These are phyloP conservation scores for Talaromyces sp. DNA, from an alignment of 2,329 filamentous ascomycete species.

Conservation along the genomic window DNA sequence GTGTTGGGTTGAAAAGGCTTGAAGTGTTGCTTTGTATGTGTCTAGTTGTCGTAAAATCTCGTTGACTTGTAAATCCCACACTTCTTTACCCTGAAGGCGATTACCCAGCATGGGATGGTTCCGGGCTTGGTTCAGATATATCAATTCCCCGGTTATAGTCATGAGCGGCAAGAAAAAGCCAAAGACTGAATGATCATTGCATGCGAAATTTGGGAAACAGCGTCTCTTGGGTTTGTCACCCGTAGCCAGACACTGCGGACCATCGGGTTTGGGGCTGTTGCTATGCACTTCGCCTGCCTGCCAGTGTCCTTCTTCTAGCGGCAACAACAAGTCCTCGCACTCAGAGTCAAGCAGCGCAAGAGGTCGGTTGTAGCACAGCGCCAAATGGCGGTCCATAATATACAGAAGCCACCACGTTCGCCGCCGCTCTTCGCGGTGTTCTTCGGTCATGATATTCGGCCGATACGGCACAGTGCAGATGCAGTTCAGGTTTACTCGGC, in stretches of 20 bases:
- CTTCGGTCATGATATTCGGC: slow-evolving; percentile 54
- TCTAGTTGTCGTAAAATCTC: slow-evolving; percentile 78
- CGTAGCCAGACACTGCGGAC: slow-evolving; percentile 28
- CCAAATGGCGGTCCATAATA: slow-evolving; percentile 82
- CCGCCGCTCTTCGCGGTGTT: slow-evolving; percentile 81
- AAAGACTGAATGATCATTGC: slow-evolving; percentile 81
- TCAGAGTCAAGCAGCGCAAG: slow-evolving; percentile 82
- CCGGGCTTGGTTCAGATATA: slow-evolving; percentile 80
- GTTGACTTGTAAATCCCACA: slow-evolving; percentile 73
- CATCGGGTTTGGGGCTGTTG: slow-evolving; percentile 38
- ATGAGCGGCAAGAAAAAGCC: slow-evolving; percentile 91
- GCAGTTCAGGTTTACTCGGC: slow-evolving; percentile 28
- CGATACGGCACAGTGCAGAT: slow-evolving; percentile 24
- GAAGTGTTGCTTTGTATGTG: slow-evolving; percentile 71
- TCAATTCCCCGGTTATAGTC: slow-evolving; percentile 86
- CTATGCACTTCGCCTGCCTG: slow-evolving; percentile 73
- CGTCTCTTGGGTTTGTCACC: slow-evolving; percentile 42
- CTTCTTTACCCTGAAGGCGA: slow-evolving; percentile 63
- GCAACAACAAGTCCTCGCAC: slow-evolving; percentile 74
- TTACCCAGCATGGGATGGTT: slow-evolving; percentile 82
- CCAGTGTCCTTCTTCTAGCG: slow-evolving; percentile 82
- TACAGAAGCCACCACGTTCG: slow-evolving; percentile 93
- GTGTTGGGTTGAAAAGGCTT: slow-evolving; percentile 35
- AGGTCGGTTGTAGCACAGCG: slow-evolving; percentile 86
- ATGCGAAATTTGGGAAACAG: slow-evolving; percentile 75